These are phyloP conservation scores for Leccinum truebloodii DNA, from an alignment of 768 basidiomycete species.

Conservation along the genomic window DNA sequence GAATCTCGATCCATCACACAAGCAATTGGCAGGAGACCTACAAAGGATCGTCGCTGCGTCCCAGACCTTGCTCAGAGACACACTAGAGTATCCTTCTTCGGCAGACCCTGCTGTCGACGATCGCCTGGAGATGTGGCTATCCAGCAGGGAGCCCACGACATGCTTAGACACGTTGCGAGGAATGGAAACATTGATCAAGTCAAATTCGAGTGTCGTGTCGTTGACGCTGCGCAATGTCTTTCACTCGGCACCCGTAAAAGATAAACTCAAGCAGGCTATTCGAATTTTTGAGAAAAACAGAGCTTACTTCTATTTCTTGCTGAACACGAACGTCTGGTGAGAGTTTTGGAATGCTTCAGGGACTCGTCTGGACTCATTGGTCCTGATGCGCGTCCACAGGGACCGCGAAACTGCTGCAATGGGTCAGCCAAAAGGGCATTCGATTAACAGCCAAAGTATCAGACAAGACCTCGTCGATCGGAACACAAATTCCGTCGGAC, in stretches of 20 bases:
- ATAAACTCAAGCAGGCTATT: not conserved
- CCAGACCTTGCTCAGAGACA: not conserved
- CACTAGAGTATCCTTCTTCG: not conserved
- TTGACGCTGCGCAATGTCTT: not conserved
- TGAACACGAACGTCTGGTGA: not conserved
- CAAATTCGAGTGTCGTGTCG: not conserved
- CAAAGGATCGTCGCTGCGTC: not conserved
- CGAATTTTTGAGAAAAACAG: not conserved
- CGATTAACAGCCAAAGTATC: not conserved
- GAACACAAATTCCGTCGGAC: not conserved
- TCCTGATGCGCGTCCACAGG: not conserved
- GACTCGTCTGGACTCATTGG: not conserved
- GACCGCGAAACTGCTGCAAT: not conserved
- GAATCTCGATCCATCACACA: not conserved
- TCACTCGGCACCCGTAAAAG: not conserved
- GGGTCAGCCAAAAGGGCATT: not conserved
- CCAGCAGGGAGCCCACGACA: not conserved
- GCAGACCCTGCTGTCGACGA: not conserved
- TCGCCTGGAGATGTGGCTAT: not conserved
- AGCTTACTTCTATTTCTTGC: not conserved
- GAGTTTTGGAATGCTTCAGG: not conserved
- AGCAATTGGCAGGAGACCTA: not conserved
- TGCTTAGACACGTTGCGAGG: not conserved
- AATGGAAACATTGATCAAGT: not conserved
- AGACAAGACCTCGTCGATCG: not conserved